Evolutionary conservation across 306 rosid genomes (phyloP).

Genomic region (Citrullus mucosospermus): DNA sequence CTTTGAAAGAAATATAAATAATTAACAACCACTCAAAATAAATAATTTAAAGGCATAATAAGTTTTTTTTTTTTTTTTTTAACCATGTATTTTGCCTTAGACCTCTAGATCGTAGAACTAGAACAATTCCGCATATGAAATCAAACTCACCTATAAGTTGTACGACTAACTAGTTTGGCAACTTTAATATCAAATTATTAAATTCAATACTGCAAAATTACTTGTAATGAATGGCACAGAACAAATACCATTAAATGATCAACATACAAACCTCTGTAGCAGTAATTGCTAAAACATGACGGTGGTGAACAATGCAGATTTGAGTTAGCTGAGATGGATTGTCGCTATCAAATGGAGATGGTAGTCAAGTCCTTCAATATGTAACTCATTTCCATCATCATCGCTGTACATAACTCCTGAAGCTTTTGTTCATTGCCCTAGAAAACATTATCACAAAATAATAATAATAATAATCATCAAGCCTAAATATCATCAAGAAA

Average conservation of each 20-base stretch:
- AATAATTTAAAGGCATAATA: neutral
- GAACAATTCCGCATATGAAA: neutral
- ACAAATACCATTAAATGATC: neutral
- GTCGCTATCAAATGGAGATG: no score
- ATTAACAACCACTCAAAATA: no score
- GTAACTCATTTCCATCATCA: no score
- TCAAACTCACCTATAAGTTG: neutral
- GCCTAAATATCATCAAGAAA: no score
- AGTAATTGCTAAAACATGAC: neutral
- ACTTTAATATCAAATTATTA: neutral
- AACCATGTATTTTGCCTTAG: neutral
- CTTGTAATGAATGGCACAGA: neutral
- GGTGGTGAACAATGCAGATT: no score
- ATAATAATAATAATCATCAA: no score
- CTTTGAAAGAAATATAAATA: no score
- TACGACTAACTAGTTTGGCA: neutral
- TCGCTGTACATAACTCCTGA: no score
- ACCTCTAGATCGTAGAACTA: neutral
- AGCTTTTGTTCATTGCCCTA: no score
- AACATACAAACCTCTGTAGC: constrained; percentile 56
- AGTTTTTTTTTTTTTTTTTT: neutral
- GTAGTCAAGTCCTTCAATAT: no score
- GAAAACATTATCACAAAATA: no score
- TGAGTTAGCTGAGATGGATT: no score
- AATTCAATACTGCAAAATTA: neutral